Base-by-base conservation (phyloP, 495 filamentous ascomycete species). In the Aspergillus indologenus region DNA sequence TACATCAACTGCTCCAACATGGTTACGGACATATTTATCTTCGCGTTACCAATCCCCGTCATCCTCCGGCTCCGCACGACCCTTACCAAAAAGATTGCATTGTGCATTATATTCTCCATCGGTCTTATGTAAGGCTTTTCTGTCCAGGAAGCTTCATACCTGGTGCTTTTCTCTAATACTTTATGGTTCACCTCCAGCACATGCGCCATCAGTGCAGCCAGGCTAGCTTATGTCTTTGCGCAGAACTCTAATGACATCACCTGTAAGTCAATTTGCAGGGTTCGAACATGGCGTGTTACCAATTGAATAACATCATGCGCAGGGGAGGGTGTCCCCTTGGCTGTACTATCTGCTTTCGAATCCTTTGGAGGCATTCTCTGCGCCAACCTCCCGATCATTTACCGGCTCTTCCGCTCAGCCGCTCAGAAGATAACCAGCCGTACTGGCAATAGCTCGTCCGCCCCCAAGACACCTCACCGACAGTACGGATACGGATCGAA, bases 321-420 rank as follows among this genome's bases (percentile, higher is more conserved):
- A 56, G 45, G 54, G 54, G 54, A 56, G 12, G 54, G 54, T 2
- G 54, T 56, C 3, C 22, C 43, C 6, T 42, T 56, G 14, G 54
- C n/a, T 5, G 29, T 56, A 2, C 24, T 56, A 40, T 49, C 54
- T 2, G 54, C 23, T 17, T 56, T 56, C 45, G 54, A 56, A 23
- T 56, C 45, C 1, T 34, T 56, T 21, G 54, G 54, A 4, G 54
- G 45, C 1, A 42, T 56, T 19, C 54, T 56, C 45, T 56, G 54
- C 54, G 54, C 54, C 45, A 56, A 56, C 20, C 54, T 56, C 44
- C 54, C 45, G n/a, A 56, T 56, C 54, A 56, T 56, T 45, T 56
- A 56, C 45, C 54, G 54, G 5, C 9, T 56, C 5, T 56, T 49
- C 18, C 5, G 19, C 19, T 34, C 23, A 17, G 54, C 45, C 54